phyloP scores from a whole-genome alignment of 2,329 filamentous ascomycete genomes.

The Colletotrichum camelliae region DNA sequence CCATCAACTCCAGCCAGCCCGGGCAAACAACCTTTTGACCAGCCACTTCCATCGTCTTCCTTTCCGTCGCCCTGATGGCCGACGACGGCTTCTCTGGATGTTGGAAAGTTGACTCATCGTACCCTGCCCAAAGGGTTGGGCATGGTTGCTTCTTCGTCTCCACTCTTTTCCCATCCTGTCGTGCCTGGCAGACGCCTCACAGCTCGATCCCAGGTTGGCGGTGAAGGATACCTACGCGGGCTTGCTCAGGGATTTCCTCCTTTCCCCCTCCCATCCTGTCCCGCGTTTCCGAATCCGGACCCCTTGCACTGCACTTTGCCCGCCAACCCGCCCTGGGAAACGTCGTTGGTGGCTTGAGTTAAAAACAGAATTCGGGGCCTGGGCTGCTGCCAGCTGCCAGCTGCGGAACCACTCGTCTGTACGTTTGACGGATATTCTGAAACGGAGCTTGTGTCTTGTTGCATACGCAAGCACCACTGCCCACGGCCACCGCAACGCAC shows the following conservation, averaged over 20 bases:
- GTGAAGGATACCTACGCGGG: slow-evolving; percentile 23
- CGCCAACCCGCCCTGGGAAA: background rate
- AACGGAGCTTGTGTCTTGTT: slow-evolving; percentile 17
- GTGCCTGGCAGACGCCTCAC: slow-evolving; percentile 21
- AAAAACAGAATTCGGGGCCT: background rate
- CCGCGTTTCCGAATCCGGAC: slow-evolving; percentile 17
- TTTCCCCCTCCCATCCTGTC: slow-evolving; percentile 14
- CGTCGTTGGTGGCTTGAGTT: background rate
- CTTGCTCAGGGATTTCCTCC: slow-evolving; percentile 22
- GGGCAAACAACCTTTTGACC: background rate
- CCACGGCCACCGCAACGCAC: background rate
- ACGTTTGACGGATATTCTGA: slow-evolving; percentile 17
- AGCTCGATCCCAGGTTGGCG: slow-evolving; percentile 18
- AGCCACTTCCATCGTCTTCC: slow-evolving; percentile 10
- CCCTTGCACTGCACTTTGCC: slow-evolving; percentile 9
- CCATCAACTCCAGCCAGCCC: background rate
- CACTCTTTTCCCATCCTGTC: slow-evolving; percentile 20
- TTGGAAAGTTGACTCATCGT: slow-evolving; percentile 22
- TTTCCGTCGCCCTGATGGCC: background rate
- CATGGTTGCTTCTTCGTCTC: slow-evolving; percentile 20
- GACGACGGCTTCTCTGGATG: background rate
- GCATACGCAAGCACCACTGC: slow-evolving; percentile 7
- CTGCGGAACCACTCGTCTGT: slow-evolving; percentile 7
- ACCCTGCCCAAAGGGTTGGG: slow-evolving; percentile 23
- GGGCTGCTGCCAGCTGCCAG: background rate